These are phyloP conservation scores for Pichia gijzeniarum DNA, from an alignment of 805 yeast species.

Conservation along the genomic window DNA sequence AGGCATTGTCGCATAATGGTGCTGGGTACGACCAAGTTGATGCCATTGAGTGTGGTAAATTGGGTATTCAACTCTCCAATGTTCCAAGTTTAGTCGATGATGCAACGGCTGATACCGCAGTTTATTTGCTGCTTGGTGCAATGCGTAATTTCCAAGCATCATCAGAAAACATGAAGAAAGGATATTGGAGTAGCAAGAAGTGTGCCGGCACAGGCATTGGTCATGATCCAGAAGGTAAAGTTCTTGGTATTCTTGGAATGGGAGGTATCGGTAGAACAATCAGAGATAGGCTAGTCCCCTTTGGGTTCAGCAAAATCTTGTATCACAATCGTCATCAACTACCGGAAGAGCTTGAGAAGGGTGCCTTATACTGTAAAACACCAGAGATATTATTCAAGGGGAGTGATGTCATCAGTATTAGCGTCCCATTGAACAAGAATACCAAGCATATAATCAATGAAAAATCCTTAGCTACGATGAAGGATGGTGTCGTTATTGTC, in stretches of 20 bases:
- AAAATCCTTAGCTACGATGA: slow-evolving; percentile 59
- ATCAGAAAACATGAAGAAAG: slow-evolving; percentile 44
- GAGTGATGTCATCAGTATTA: slow-evolving; percentile 67
- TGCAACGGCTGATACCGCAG: slow-evolving; percentile 53
- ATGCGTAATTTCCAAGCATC: slow-evolving; percentile 58
- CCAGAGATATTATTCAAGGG: slow-evolving; percentile 59
- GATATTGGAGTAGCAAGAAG: slow-evolving; percentile 51
- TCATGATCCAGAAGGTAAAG: slow-evolving; percentile 67
- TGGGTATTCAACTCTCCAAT: slow-evolving; percentile 43
- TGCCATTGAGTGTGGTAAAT: slow-evolving; percentile 33
- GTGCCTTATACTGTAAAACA: slow-evolving; percentile 56
- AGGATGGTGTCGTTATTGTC: slow-evolving; percentile 68
- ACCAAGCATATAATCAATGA: slow-evolving; percentile 67
- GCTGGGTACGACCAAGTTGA: slow-evolving; percentile 56
- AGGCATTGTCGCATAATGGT: slow-evolving; percentile 43
- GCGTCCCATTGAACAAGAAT: slow-evolving; percentile 66
- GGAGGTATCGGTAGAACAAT: slow-evolving; percentile 89
- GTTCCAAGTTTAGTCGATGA: slow-evolving; percentile 48
- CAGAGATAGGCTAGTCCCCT: slow-evolving; percentile 62
- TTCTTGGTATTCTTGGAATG: slow-evolving; percentile 77
- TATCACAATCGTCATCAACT: slow-evolving; percentile 67
- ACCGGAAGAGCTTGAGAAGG: slow-evolving; percentile 55
- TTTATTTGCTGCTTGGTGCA: slow-evolving; percentile 45
- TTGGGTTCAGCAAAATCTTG: slow-evolving; percentile 64
- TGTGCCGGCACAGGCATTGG: slow-evolving; percentile 58